A percentile compares a stretch with the other conserved stretches of the same genome.
phyloP scores from a whole-genome alignment of 176 grass and related monocot genomes.

The Bromus sterilis region DNA sequence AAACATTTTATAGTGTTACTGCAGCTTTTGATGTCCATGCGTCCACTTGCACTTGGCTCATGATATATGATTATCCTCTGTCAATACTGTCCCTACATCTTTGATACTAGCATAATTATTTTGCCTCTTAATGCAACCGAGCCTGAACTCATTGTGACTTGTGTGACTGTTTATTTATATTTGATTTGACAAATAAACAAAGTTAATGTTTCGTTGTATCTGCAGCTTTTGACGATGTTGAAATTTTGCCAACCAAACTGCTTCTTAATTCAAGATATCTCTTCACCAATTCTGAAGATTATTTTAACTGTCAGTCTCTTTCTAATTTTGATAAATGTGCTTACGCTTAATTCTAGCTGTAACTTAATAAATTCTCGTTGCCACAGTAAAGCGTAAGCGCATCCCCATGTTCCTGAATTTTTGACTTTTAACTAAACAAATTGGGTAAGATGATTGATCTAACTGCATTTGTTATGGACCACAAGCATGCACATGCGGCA shows the following conservation, averaged over 20 bases:
- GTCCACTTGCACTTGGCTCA: constrained; percentile 3
- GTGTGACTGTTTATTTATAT: neutral
- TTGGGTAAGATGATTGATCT: neutral
- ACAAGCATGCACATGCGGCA: neutral
- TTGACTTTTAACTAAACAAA: constrained; percentile 12
- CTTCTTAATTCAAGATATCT: constrained; percentile 9
- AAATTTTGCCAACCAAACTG: neutral
- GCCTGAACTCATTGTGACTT: neutral
- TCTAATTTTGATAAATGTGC: neutral
- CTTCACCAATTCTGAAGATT: neutral
- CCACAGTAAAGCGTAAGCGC: neutral
- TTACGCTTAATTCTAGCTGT: neutral
- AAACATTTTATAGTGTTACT: constrained; percentile 11
- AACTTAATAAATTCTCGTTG: neutral
- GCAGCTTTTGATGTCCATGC: constrained; percentile 34
- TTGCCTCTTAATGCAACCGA: neutral
- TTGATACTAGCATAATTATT: neutral
- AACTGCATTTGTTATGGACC: constrained; percentile 2
- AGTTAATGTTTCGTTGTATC: neutral
- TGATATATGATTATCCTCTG: constrained; percentile 10
- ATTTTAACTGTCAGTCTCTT: neutral
- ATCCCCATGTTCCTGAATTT: neutral
- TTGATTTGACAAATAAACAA: neutral
- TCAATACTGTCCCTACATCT: neutral
- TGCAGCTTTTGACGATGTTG: neutral